Conservation (phyloP, 495 filamentous ascomycete genomes). For the Neurospora sp. region DNA sequence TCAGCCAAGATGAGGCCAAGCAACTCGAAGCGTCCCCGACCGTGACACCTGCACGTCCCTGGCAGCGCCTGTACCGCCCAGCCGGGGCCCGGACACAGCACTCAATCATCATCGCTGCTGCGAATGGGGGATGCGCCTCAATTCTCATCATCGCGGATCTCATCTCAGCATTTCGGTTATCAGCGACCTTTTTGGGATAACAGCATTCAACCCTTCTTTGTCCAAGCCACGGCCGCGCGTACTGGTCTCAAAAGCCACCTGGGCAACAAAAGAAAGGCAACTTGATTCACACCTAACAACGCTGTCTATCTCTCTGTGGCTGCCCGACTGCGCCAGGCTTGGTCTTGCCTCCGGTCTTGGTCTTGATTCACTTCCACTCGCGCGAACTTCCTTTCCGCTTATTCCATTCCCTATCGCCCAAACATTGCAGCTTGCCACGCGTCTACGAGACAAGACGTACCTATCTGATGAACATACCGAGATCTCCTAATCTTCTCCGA, state of each 20-base stretch:
- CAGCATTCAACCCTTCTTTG: not conserved
- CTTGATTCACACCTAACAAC: no score
- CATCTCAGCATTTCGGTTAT: not conserved
- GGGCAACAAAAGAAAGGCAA: not conserved
- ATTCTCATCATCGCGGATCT: not conserved
- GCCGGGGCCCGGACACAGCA: not conserved
- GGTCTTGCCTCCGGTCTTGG: not conserved
- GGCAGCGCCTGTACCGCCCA: constrained; percentile 2
- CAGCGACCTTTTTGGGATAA: not conserved
- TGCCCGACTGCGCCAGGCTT: not conserved
- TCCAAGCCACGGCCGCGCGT: not conserved
- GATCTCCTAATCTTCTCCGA: not conserved
- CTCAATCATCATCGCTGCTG: not conserved
- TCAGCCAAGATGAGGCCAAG: constrained; percentile 4
- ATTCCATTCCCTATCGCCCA: not conserved
- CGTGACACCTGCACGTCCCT: not conserved
- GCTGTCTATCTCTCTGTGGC: not conserved
- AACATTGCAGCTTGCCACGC: not conserved
- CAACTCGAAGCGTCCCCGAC: not conserved
- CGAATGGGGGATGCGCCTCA: not conserved
- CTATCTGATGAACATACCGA: not conserved
- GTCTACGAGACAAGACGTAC: not conserved
- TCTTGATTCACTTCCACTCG: not conserved
- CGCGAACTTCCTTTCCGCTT: not conserved
- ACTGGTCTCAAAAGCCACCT: not conserved